Evolutionary conservation across 208 protist genomes (phyloP), one percentile per base, ranked within the genome.

Genomic region (Angomonas desouzai): DNA sequence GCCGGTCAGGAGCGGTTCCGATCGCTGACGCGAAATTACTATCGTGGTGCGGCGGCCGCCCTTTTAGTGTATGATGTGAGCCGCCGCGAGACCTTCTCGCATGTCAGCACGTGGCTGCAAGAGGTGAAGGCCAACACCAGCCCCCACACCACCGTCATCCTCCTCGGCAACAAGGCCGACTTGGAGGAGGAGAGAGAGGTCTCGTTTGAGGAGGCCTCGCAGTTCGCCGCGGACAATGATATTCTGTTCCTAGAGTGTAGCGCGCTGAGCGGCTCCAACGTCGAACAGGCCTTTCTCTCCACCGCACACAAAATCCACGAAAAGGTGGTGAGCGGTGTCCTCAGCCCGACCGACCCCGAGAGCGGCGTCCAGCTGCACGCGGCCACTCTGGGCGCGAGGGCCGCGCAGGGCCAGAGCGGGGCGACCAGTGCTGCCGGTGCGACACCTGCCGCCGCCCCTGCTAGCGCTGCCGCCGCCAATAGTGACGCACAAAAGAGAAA

Each of bases 21-120:
- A 23, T 94, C 94, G 11, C 91, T 98, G 32, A 98, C 93, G 0
- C 89, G 91, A n/a, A 91, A 87, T 32, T 98, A 98, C 84, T 99
- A 98, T 72, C 83, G 97, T 45, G 96, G 96, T 18, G 97, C 98
- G 10, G 94, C 96, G 3, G 96, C 91, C 29, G 97, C 96, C 10
- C 75, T 99, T 11, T 77, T 99, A 36, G 97, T 99, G 6, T 99
- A 97, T 66, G 97, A 98, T 63, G 94, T 98, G 57, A 97, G 89
- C 3, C 72, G 94, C 36, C 68, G 88, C n/a, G 55, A 71, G 1
- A 94, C 85, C n/a, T 97, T 92, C 43, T 62, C 79, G 6, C 84
- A 93, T 77, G 74, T 97, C 28, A 91, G 85, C 3, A 94, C 79
- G 22, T 99, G 98, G 97, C 87, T 98, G 56, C 94, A 93, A 18